A percentile compares a stretch with the other conserved stretches of the same genome.
These are phyloP conservation scores for Stevia rebaudiana DNA, from an alignment of 140 eudicot species.

Conservation along the genomic window DNA sequence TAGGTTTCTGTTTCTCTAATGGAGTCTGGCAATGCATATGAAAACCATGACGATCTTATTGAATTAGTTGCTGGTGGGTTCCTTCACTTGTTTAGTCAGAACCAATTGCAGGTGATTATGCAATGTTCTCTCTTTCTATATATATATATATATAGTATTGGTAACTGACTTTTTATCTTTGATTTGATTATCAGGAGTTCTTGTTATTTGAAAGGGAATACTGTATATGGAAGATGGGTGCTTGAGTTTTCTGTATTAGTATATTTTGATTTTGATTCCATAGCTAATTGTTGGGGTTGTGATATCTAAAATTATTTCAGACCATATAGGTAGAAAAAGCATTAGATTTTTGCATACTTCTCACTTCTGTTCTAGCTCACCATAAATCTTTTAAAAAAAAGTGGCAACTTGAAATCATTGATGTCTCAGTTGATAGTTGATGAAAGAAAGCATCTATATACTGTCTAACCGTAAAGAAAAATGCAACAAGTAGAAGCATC, in stretches of 20 bases:
- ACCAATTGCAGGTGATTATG: constrained; percentile 70
- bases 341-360: too few species aligned
- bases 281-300: not conserved
- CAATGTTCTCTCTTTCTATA: not conserved
- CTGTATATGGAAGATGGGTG: constrained; percentile 52
- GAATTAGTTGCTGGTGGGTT: constrained; percentile 61
- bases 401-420: too few species aligned
- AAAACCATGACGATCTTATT: constrained; percentile 70
- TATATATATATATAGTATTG: not conserved
- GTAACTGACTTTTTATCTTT: not conserved
- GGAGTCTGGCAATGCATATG: constrained; percentile 63
- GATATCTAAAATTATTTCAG: not conserved
- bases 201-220: constrained; percentile 72
- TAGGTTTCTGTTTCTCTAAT: constrained; percentile 81
- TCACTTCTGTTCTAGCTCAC: too few species aligned
- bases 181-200: constrained; percentile 45
- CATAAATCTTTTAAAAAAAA: too few species aligned
- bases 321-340: too few species aligned
- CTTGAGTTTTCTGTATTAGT: constrained; percentile 21
- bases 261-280: constrained; percentile 9
- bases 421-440: too few species aligned
- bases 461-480: too few species aligned
- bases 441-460: too few species aligned
- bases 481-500: too few species aligned
- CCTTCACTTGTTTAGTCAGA: constrained; percentile 67